Evolutionary conservation across 495 filamentous ascomycete species (phyloP), one percentile per base, ranked within the genome.

Genomic region (Podospora tetraspora): DNA sequence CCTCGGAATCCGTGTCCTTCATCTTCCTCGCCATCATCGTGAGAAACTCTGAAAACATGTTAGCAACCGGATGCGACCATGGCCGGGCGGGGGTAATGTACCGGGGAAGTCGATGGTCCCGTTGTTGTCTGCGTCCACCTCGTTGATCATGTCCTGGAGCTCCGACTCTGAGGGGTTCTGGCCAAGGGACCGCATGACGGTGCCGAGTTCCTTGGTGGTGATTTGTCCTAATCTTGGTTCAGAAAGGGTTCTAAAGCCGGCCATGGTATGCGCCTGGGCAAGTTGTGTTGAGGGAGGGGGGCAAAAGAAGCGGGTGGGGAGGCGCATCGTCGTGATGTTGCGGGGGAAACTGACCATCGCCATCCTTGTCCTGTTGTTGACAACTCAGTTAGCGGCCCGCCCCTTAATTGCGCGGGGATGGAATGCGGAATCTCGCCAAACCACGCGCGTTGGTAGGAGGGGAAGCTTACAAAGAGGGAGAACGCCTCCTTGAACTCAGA

Each of bases 1-100:
- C 96, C 84, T 99, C 96, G 62, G 94, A 97, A 76, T 98, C 95
- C 73, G 96, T 98, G 76, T 98, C 96, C 87, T 98, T 99, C 96
- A 99, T 99, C 85, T 98, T 98, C 75, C 96, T 89, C 64, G 96
- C 95, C 95, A 99, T 99, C 96, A 98, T 99, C 68, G 95, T 98
- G 66, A 98, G 86, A 84, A 99, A 99, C 73, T 99, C 95, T 97
- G 74, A 7, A 66, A 66, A 64, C 32, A 67, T 30, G 75, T 81
- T 69, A 82, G 77, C 70, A 59, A n/a, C 69, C 77, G 66, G 0
- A 25, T 1, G n/a, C 30, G 29, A 10, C 9, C 29, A 57, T 10
- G 19, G 6, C 3, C 59, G 66, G 57, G 25, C 7, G 21, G 24
- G 21, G 12, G 9, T 0, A 59, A 34, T 84, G 67, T 89, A 97